Conservation (phyloP, 148 eudicot genomes). For the Rhododendron vialii region DNA sequence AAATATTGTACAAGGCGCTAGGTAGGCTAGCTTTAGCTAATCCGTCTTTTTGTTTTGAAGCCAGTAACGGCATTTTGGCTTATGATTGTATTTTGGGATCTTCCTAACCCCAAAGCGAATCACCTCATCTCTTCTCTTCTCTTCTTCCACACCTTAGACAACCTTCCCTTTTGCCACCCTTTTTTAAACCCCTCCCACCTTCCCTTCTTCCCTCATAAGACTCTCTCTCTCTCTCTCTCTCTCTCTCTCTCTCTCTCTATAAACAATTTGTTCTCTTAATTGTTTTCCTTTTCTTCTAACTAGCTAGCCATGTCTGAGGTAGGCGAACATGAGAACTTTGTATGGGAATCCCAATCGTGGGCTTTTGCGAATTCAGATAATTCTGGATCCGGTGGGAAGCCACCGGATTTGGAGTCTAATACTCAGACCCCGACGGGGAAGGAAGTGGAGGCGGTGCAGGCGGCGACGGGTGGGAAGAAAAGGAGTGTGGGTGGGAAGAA, state of each 20-base stretch:
- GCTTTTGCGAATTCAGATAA: conserved; percentile 17
- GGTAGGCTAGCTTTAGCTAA: conserved; percentile 12
- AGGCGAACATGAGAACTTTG: conserved; percentile 9
- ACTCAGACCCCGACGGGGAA: conserved; percentile 15
- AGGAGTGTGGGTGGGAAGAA: conserved; percentile 6
- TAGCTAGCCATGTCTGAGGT: conserved; percentile 23
- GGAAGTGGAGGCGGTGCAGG: conserved; percentile 1
- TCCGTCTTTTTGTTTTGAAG: conserved; percentile 26
- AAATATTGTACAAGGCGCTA: neutral
- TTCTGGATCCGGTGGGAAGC: neutral
- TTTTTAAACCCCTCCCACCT: conserved; percentile 5
- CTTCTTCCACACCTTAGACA: neutral
- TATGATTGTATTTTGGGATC: conserved; percentile 31
- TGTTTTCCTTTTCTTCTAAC: neutral
- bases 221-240: conserved; percentile 1
- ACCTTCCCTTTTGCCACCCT: conserved; percentile 8
- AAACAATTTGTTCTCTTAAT: neutral
- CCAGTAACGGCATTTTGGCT: conserved; percentile 41
- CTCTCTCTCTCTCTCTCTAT: neutral
- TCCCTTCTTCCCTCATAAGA: neutral
- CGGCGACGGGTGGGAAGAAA: neutral
- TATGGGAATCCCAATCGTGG: conserved; percentile 29
- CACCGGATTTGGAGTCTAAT: conserved; percentile 14
- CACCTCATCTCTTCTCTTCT: neutral
- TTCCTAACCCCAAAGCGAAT: conserved; percentile 8